Evolutionary conservation across 768 basidiomycete species (phyloP).

Genomic region (Boletus pseudo-olivaceus): DNA sequence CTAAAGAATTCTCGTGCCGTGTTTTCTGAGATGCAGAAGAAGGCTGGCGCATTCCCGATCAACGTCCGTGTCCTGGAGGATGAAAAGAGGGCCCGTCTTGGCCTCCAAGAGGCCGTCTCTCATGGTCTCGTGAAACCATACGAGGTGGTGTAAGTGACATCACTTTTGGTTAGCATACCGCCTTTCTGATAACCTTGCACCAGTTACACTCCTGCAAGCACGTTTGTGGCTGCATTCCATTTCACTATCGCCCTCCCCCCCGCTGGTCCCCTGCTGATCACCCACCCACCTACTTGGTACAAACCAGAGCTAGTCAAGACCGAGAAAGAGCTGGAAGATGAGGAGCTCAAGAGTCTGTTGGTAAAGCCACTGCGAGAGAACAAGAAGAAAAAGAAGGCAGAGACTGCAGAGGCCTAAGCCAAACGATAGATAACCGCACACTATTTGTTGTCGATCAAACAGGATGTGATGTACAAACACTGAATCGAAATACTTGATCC

Average conservation of each 20-base stretch:
- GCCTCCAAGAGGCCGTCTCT: constrained; percentile 92
- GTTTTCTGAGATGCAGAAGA: constrained; percentile 97
- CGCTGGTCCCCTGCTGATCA: constrained; percentile 83
- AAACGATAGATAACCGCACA: constrained; percentile 17
- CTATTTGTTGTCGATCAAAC: constrained; percentile 18
- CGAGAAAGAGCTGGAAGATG: constrained; percentile 85
- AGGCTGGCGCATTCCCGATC: constrained; percentile 97
- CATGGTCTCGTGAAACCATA: constrained; percentile 93
- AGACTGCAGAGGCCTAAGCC: constrained; percentile 39
- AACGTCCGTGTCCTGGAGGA: constrained; percentile 92
- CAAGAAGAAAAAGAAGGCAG: constrained; percentile 90
- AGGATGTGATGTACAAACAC: constrained; percentile 12
- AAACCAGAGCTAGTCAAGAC: constrained; percentile 87
- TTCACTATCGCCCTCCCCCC: constrained; percentile 94
- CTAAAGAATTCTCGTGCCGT: constrained; percentile 97
- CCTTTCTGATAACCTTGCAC: neutral
- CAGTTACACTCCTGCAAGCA: constrained; percentile 78
- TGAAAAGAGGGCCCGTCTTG: constrained; percentile 93
- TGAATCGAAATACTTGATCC: constrained; percentile 9
- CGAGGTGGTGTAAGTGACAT: constrained; percentile 76
- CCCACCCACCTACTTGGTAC: constrained; percentile 90
- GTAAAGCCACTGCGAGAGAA: constrained; percentile 77
- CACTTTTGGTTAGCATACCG: neutral
- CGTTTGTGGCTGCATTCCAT: constrained; percentile 93
- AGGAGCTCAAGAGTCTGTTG: constrained; percentile 77